Percentiles rank a stretch among this genome's conserved stretches.
phyloP scores from a whole-genome alignment of 2,329 filamentous ascomycete genomes.

The Fusarium guadeloupense region DNA sequence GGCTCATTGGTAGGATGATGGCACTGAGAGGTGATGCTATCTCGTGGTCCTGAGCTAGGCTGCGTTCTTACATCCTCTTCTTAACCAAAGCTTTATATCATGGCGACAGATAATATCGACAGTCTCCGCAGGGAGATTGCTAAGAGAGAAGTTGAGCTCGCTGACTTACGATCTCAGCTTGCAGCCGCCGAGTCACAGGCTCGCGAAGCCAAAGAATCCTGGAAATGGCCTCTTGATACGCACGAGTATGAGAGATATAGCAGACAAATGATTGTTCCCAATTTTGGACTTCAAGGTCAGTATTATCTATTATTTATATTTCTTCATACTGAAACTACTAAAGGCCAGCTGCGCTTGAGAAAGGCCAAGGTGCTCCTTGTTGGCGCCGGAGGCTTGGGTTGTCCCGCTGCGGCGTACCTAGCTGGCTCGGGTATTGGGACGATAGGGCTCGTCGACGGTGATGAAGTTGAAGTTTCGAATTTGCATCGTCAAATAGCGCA shows the following conservation, averaged over 20 bases:
- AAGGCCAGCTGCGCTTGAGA: slow-evolving; percentile 80
- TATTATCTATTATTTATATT: accelerated
- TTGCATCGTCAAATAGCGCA: slow-evolving; percentile 93
- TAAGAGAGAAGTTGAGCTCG: slow-evolving; percentile 59
- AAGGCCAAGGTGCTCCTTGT: slow-evolving; percentile 79
- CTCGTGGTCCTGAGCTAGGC: slow-evolving; percentile 1
- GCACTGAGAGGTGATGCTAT: not conserved
- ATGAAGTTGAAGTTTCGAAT: slow-evolving; percentile 88
- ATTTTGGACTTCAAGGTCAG: slow-evolving; percentile 77
- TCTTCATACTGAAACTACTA: not conserved
- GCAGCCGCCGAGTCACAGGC: slow-evolving; percentile 50
- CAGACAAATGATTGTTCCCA: slow-evolving; percentile 87
- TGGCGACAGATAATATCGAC: slow-evolving; percentile 51
- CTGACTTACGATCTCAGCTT: slow-evolving; percentile 56
- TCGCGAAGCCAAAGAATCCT: slow-evolving; percentile 29
- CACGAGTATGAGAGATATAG: slow-evolving; percentile 89
- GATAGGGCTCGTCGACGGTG: slow-evolving; percentile 86
- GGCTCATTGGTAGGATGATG: no score
- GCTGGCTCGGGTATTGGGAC: slow-evolving; percentile 87
- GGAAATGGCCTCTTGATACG: slow-evolving; percentile 73
- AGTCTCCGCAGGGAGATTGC: slow-evolving; percentile 59
- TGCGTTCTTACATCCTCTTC: not conserved
- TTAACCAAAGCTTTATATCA: not conserved
- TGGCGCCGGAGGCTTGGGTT: slow-evolving; percentile 89
- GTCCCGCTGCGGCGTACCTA: slow-evolving; percentile 91